Evolutionary conservation across 352 stramenopile species (phyloP).

Genomic region (Phytopythium kandeliae): DNA sequence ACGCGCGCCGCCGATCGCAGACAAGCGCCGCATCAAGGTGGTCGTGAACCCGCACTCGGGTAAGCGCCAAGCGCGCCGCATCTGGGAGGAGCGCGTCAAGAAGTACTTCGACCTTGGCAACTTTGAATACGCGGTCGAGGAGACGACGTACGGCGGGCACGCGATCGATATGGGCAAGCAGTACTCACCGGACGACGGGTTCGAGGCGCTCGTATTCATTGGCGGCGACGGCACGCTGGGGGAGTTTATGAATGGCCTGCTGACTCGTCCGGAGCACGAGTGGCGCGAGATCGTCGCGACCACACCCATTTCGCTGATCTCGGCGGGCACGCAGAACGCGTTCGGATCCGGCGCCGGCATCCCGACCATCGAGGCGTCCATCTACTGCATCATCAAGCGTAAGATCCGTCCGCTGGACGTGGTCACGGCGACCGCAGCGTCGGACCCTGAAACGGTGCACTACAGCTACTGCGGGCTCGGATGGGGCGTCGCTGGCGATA

Average conservation of each 20-base stretch:
- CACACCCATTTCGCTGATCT: constrained; percentile 64
- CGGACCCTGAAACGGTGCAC: constrained; percentile 53
- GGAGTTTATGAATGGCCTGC: constrained; percentile 82
- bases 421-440: constrained; percentile 45
- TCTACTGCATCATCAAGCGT: constrained; percentile 79
- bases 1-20: constrained; percentile 50
- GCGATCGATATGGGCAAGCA: constrained; percentile 70
- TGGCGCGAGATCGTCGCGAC: constrained; percentile 75
- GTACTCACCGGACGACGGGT: constrained; percentile 69
- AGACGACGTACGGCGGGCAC: constrained; percentile 69
- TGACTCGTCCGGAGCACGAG: constrained; percentile 54
- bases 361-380: constrained; percentile 46
- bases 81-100: constrained; percentile 71
- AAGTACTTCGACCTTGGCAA: constrained; percentile 74
- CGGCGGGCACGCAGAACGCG: constrained; percentile 66
- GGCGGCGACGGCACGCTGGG: constrained; percentile 74
- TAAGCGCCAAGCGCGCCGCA: constrained; percentile 49
- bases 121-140: constrained; percentile 70
- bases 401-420: constrained; percentile 78
- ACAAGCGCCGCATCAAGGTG: constrained; percentile 75
- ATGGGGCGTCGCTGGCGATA: constrained; percentile 71
- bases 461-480: constrained; percentile 82
- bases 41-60: constrained; percentile 81
- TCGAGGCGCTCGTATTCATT: constrained; percentile 75
- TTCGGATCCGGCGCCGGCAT: constrained; percentile 68